Conservation (phyloP, 176 grass and related monocot genomes). For the Cenchrus americanus region DNA sequence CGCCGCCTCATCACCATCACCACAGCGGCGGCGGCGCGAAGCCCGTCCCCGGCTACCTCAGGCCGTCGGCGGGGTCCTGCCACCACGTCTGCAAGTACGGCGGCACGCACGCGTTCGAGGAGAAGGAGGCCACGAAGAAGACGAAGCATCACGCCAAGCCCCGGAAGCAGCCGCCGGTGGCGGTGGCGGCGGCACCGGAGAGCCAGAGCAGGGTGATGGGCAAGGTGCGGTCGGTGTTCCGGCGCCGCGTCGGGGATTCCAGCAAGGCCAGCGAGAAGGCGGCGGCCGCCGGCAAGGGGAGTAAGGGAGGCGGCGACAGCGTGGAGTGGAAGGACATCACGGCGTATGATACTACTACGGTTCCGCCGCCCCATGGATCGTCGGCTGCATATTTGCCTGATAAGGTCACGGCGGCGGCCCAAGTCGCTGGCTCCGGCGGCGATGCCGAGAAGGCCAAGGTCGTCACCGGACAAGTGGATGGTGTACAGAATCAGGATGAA, state of each 20-base stretch:
- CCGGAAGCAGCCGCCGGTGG: conserved; percentile 38
- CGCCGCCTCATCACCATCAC: neutral
- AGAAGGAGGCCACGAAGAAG: conserved; percentile 14
- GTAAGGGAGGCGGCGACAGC: neutral
- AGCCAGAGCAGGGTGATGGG: conserved; percentile 27
- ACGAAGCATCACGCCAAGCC: neutral
- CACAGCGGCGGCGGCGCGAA: neutral
- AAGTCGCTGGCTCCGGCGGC: no score
- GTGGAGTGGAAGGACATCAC: conserved; percentile 73
- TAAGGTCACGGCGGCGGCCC: no score
- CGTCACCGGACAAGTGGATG: neutral
- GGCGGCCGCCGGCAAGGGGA: neutral
- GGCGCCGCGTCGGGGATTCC: conserved; percentile 41
- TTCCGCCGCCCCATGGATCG: neutral
- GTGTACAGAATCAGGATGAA: conserved; percentile 6
- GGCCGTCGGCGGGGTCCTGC: conserved; percentile 59
- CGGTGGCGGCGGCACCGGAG: neutral
- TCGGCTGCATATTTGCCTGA: neutral
- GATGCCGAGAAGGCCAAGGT: neutral
- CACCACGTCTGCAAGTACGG: conserved; percentile 79
- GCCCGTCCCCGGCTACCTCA: conserved; percentile 53
- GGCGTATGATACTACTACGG: conserved; percentile 42
- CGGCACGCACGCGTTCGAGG: conserved; percentile 36
- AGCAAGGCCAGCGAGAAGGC: conserved; percentile 23
- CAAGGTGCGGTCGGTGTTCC: conserved; percentile 52